These are phyloP conservation scores for Candida sphagnicola DNA, from an alignment of 805 yeast genomes.

Conservation along the genomic window DNA sequence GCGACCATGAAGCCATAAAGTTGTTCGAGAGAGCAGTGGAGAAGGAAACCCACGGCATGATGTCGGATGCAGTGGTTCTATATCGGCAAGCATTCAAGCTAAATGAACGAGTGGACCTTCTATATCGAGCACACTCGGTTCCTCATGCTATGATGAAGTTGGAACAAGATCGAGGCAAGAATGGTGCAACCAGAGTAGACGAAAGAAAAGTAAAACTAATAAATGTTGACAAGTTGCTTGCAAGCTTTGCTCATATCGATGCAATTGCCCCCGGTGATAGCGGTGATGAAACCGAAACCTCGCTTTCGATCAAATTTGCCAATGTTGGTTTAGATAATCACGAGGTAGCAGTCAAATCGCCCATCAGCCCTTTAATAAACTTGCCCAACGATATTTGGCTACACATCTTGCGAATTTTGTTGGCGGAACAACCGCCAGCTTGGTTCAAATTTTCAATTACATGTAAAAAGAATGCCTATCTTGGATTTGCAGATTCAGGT, in stretches of 20 bases:
- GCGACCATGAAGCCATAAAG: constrained; percentile 47
- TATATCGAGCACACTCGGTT: constrained; percentile 56
- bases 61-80: constrained; percentile 75
- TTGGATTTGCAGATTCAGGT: constrained; percentile 51
- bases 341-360: constrained; percentile 12
- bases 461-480: constrained; percentile 52
- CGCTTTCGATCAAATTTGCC: constrained; percentile 22
- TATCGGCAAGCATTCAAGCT: constrained; percentile 71
- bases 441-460: constrained; percentile 62
- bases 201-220: constrained; percentile 34
- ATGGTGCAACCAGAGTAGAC: constrained; percentile 28
- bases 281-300: constrained; percentile 13
- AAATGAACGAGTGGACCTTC: constrained; percentile 57
- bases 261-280: constrained; percentile 25
- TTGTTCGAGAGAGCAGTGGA: constrained; percentile 67
- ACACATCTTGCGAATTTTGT: constrained; percentile 45
- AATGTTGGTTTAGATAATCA: constrained; percentile 20
- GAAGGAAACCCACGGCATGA: constrained; percentile 67
- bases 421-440: constrained; percentile 50
- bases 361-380: constrained; percentile 34
- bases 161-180: constrained; percentile 23
- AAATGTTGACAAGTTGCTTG: constrained; percentile 38
- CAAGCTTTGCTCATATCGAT: constrained; percentile 27
- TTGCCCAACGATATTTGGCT: constrained; percentile 57
- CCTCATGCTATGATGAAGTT: constrained; percentile 35